Conservation (phyloP, 2,329 filamentous ascomycete genomes). For the Decorospora gaudefroyi region DNA sequence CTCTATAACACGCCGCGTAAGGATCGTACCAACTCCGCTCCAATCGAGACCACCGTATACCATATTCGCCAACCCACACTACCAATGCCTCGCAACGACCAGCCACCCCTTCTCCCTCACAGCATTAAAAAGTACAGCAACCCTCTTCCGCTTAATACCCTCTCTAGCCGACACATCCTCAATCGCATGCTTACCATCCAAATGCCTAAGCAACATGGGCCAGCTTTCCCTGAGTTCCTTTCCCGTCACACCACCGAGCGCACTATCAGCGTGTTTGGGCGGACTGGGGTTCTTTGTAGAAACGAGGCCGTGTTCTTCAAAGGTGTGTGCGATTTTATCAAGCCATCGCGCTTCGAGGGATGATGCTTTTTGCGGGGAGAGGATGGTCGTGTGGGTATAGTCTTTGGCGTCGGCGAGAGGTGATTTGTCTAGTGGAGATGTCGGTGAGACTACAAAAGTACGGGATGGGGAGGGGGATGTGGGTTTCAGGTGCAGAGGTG, state of each 20-base stretch:
- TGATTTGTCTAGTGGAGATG: conserved; percentile 23
- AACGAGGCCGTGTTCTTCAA: conserved; percentile 47
- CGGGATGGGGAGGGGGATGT: conserved; percentile 39
- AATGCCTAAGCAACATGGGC: conserved; percentile 77
- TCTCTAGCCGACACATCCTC: conserved; percentile 87
- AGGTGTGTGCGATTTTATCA: conserved; percentile 47
- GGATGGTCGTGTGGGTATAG: conserved; percentile 55
- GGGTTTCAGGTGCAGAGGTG: conserved; percentile 40
- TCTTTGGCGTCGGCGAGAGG: conserved; percentile 26
- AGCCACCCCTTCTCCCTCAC: conserved; percentile 71
- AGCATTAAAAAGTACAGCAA: conserved; percentile 60
- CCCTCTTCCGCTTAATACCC: conserved; percentile 77
- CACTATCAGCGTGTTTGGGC: conserved; percentile 25
- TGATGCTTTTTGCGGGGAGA: conserved; percentile 77
- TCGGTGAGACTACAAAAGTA: conserved; percentile 21
- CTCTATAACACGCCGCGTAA: too few relatives aligned
- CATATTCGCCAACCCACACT: too few relatives aligned
- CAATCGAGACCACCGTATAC: background rate
- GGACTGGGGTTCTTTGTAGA: conserved; percentile 30
- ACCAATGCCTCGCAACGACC: conserved; percentile 50
- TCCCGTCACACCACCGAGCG: conserved; percentile 24
- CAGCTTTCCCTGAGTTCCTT: conserved; percentile 64
- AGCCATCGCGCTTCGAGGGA: conserved; percentile 76
- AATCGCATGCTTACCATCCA: conserved; percentile 82
- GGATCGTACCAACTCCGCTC: too few relatives aligned